Evolutionary conservation across 2,329 filamentous ascomycete species (phyloP), one percentile per base, ranked within the genome.

Genomic region (Didymella glomerata): DNA sequence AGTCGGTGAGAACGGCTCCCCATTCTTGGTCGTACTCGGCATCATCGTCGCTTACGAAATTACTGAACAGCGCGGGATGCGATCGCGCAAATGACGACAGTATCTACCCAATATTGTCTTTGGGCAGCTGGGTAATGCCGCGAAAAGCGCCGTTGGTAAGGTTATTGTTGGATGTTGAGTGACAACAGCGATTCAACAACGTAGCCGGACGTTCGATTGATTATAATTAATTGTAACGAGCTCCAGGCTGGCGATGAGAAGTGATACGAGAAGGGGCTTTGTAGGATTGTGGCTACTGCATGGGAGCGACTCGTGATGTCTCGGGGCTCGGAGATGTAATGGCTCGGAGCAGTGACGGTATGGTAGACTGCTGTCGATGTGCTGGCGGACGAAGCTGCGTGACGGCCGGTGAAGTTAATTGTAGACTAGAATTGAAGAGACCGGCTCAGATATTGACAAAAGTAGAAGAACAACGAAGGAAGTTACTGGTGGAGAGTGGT

Each of bases 1-100:
- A 44, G 71, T 71, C 62, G 74, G 69, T 63, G 67, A 68, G 55
- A 70, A 73, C 65, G 72, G 72, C 66, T 73, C 72, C 68, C 67
- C 72, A 68, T 65, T 61, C 54, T 61, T 62, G 65, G 54, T 60
- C 45, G 54, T 59, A 6, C 55, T 62, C 47, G 65, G 54, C 57
- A 72, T 67, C 68, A 74, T 74, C 42, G 57, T 67, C 53, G 56
- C 51, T 62, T 57, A 62, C 54, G 60, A 50, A 62, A 54, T 58
- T 54, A 57, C 45, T 59, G 46, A 58, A 54, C 32, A 42, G 55
- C 55, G 48, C 62, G 54, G 61, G 48, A 60, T 49, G 49, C 56
- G 48, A 61, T 59, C 51, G 57, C 54, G 60, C 57, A 53, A 52
- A 53, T 64, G 55, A 61, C 57, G 47, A 54, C 56, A 54, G 27